A percentile compares a stretch with the other conserved stretches of the same genome.
Conservation (phyloP, 179 eudicot genomes). For the Beta macrorhiza region DNA sequence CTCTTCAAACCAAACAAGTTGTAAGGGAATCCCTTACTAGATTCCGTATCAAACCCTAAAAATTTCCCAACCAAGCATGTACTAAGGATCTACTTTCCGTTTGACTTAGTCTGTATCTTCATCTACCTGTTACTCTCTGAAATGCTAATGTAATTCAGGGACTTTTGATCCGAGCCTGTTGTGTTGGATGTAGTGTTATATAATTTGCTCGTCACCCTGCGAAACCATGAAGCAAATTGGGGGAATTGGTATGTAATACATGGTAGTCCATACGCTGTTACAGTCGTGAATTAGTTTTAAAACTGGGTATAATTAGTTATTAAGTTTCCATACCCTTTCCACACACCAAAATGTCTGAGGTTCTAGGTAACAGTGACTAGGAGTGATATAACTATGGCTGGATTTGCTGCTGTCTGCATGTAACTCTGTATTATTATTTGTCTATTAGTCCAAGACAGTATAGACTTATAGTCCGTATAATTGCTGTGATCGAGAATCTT, state of each 20-base stretch:
- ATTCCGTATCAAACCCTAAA: too few relatives aligned
- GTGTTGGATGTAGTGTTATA: background rate
- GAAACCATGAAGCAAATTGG: background rate
- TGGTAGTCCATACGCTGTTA: too few relatives aligned
- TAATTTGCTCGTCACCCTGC: background rate
- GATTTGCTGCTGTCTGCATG: background rate
- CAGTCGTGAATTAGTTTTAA: background rate
- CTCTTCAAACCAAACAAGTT: too few relatives aligned
- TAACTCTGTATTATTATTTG: background rate
- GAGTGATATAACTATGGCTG: background rate
- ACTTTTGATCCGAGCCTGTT: background rate
- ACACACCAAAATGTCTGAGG: too few relatives aligned
- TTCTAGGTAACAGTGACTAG: background rate
- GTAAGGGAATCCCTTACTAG: too few relatives aligned
- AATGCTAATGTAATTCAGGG: background rate
- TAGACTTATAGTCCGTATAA: background rate
- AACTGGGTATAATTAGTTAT: background rate
- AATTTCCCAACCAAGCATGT: too few relatives aligned
- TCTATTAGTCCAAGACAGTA: background rate
- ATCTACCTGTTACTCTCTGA: background rate
- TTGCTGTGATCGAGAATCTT: slow-evolving; percentile 1
- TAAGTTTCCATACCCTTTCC: background rate
- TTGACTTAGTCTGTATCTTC: background rate
- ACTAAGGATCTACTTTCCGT: background rate
- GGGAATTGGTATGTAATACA: background rate